Evolutionary conservation across 139 green algal genomes (phyloP).

Genomic region (Mesotaenium endlicherianum): DNA sequence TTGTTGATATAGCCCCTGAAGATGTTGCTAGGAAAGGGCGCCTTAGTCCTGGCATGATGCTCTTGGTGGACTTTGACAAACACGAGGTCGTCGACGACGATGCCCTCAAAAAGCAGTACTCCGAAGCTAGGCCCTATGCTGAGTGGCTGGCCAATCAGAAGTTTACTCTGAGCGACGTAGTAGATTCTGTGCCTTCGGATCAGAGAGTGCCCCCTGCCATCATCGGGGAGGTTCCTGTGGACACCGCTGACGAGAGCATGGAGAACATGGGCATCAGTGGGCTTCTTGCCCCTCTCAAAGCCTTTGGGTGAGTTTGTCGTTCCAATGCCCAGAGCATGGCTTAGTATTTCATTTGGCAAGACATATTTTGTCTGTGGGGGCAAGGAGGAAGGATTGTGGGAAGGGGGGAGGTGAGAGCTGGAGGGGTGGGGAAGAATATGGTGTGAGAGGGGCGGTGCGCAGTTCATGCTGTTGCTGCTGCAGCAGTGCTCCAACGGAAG

Average conservation of each 20-base stretch:
- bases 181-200: slow-evolving; percentile 50
- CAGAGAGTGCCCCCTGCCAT: slow-evolving; percentile 33
- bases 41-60: slow-evolving; percentile 95
- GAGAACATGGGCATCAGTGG: slow-evolving; percentile 84
- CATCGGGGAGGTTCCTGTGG: slow-evolving; percentile 1
- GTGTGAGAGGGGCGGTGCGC: too few relatives aligned
- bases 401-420: too few relatives aligned
- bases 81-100: slow-evolving; percentile 48
- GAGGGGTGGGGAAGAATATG: too few relatives aligned
- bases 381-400: too few relatives aligned
- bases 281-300: slow-evolving; percentile 84
- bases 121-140: slow-evolving; percentile 71
- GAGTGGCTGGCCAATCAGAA: slow-evolving; percentile 77
- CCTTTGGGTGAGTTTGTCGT: slow-evolving; percentile 48
- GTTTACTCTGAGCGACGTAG: slow-evolving; percentile 66
- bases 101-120: slow-evolving; percentile 62
- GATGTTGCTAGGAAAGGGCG: slow-evolving; percentile 84
- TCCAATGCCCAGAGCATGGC: too few relatives aligned
- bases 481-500: too few relatives aligned
- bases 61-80: slow-evolving; percentile 92
- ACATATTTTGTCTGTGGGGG: too few relatives aligned
- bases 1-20: slow-evolving; percentile 84
- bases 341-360: too few relatives aligned
- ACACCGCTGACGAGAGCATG: slow-evolving; percentile 68
- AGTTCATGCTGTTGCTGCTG: too few relatives aligned